Percentiles rank a stretch among this genome's conserved stretches.
These are phyloP conservation scores for Arthroderma sp. DNA, from an alignment of 2,329 filamentous ascomycete species.

Conservation along the genomic window DNA sequence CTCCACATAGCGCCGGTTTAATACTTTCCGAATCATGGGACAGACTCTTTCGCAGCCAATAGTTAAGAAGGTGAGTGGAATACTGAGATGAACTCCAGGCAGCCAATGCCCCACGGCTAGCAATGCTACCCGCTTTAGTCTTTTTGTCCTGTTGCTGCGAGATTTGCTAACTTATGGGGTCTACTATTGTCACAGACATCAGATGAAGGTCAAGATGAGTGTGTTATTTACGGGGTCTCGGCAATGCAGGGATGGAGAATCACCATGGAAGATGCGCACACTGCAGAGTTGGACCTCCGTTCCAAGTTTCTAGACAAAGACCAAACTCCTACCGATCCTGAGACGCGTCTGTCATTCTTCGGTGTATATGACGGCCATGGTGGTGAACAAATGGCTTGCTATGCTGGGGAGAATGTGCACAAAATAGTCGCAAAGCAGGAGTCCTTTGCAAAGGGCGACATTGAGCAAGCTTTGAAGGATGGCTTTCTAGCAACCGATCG, in stretches of 20 bases:
- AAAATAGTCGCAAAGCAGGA: slow-evolving; percentile 92
- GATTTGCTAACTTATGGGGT: no score
- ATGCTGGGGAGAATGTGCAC: slow-evolving; percentile 84
- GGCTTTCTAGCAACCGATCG: slow-evolving; percentile 92
- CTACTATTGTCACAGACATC: slow-evolving; percentile 34
- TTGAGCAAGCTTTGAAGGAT: slow-evolving; percentile 92
- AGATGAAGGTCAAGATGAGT: slow-evolving; percentile 79
- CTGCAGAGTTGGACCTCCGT: slow-evolving; percentile 75
- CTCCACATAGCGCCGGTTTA: no score
- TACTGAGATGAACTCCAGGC: slow-evolving; percentile 3
- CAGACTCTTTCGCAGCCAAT: slow-evolving; percentile 98
- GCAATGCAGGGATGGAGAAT: slow-evolving; percentile 99
- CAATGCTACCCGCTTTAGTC: no score
- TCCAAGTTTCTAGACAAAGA: slow-evolving; percentile 39
- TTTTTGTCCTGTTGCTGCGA: no score
- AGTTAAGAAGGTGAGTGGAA: slow-evolving; percentile 77
- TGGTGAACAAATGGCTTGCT: slow-evolving; percentile 89
- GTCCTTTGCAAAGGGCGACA: slow-evolving; percentile 77
- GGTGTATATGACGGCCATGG: slow-evolving; percentile 97
- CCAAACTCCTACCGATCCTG: slow-evolving; percentile 43
- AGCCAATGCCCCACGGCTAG: no score
- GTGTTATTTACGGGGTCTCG: slow-evolving; percentile 83
- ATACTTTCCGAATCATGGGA: slow-evolving; percentile 55
- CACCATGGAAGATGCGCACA: slow-evolving; percentile 98
- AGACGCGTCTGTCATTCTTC: slow-evolving; percentile 80